These are phyloP conservation scores for Pseudofabraea citricarpa DNA, from an alignment of 2,329 filamentous ascomycete species.

Conservation along the genomic window DNA sequence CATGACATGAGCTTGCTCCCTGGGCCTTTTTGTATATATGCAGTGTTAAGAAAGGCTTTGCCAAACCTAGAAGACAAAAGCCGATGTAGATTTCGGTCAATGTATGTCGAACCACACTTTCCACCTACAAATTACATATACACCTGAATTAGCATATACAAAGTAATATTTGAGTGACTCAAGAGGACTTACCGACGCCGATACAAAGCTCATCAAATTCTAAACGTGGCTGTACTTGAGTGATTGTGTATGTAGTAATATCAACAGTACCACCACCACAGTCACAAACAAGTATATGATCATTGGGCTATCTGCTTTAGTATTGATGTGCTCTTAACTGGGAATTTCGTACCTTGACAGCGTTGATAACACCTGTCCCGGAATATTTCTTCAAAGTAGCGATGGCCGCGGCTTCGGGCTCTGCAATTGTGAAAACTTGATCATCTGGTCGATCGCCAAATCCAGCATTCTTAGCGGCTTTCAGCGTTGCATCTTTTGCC, in stretches of 20 bases:
- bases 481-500: constrained; percentile 17
- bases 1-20: constrained; percentile 15
- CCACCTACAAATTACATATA: constrained; percentile 13
- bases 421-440: constrained; percentile 18
- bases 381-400: constrained; percentile 13
- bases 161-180: not conserved
- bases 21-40: constrained; percentile 12
- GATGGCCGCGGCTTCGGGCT: constrained; percentile 22
- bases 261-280: constrained; percentile 22
- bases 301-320: constrained; percentile 7
- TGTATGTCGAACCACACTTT: constrained; percentile 20
- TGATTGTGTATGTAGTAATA: constrained; percentile 19
- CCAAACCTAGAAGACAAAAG: constrained; percentile 17
- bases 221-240: constrained; percentile 10
- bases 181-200: constrained; percentile 9
- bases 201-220: constrained; percentile 16
- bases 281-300: constrained; percentile 20
- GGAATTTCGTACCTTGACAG: constrained; percentile 11
- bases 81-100: constrained; percentile 19
- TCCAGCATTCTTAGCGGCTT: constrained; percentile 17
- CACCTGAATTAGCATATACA: not conserved
- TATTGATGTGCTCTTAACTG: too few species aligned
- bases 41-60: constrained; percentile 9
- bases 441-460: constrained; percentile 12
- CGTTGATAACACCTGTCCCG: constrained; percentile 5